A percentile compares a stretch with the other conserved stretches of the same genome.
phyloP scores from a whole-genome alignment of 2,329 filamentous ascomycete genomes.

The Fonsecaea erecta region DNA sequence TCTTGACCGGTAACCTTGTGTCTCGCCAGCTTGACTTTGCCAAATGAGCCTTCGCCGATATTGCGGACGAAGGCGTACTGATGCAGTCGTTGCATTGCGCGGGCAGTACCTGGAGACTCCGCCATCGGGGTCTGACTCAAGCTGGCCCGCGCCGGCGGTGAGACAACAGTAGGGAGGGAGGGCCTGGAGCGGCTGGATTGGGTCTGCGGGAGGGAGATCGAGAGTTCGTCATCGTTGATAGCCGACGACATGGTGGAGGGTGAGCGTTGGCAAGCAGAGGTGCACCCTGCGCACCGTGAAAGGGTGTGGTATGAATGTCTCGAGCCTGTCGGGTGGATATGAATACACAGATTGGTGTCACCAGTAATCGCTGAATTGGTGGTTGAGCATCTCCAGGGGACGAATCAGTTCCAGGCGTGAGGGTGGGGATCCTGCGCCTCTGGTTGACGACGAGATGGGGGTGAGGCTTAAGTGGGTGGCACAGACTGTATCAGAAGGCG shows the following conservation, averaged over 20 bases:
- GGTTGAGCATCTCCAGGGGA: constrained; percentile 25
- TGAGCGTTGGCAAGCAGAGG: constrained; percentile 2
- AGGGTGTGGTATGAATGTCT: not conserved
- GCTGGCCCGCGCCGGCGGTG: constrained; percentile 32
- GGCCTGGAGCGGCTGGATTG: constrained; percentile 36
- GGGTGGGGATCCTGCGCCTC: constrained; percentile 6
- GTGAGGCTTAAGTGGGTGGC: not conserved
- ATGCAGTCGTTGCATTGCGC: constrained; percentile 80
- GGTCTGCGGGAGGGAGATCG: constrained; percentile 43
- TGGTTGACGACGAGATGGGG: not conserved
- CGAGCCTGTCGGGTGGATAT: not conserved
- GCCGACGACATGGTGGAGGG: constrained; percentile 42
- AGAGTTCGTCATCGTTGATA: constrained; percentile 46
- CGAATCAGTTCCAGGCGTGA: not conserved
- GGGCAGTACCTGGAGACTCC: constrained; percentile 53
- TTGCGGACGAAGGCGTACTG: constrained; percentile 91
- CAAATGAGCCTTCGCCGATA: constrained; percentile 94
- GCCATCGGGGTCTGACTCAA: constrained; percentile 35
- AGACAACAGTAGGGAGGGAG: constrained; percentile 35
- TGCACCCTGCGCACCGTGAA: not conserved
- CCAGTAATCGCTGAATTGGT: constrained; percentile 34
- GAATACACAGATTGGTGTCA: constrained; percentile 15
- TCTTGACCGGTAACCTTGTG: constrained; percentile 92
- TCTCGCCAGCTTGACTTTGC: constrained; percentile 95
- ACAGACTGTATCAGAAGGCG: not conserved